Evolutionary conservation across 2,329 filamentous ascomycete species (phyloP), one percentile per base, ranked within the genome.

Genomic region (Scedosporium boydii): DNA sequence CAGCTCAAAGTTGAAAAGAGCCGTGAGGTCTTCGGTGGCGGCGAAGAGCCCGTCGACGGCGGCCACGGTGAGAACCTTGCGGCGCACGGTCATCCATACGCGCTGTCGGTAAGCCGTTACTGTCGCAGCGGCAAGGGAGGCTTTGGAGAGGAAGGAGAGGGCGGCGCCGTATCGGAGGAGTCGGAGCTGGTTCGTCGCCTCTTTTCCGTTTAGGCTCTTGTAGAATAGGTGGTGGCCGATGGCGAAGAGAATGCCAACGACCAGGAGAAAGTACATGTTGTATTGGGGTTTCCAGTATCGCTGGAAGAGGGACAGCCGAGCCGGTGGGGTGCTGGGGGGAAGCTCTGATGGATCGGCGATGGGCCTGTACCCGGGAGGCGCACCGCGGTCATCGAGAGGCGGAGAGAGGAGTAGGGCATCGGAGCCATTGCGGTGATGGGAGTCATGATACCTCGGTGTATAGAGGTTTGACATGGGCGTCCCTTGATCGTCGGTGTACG

Each of bases 201-300:
- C 65, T n/a, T 65, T 67, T 14, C 69, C 72, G 63, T 73, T 41
- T 6, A 75, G 64, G 3, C 65, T 63, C 6, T 62, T 62, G 64
- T 76, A 75, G 65, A 75, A 76, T 57, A 70, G 61, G 62, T 76
- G 73, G 64, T 75, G 74, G 21, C 70, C 70, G 5, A 73, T 57
- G 6, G 74, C 71, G 51, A 70, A 72, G 51, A 67, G 51, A 18
- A 75, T 51, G 9, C 74, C 72, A 18, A 70, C 67, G 18, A 72
- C 16, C 56, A 75, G 70, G 59, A 74, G 68, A 26, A 70, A 53
- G 59, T 74, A 71, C 73, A 76, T 75, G 55, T 68, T 67, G 63
- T 70, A 73, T 1, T 71, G 70, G 3, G 73, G 67, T 18, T 72
- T 73, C 75, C 75, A 79, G 63, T 74, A 67, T 42, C 4, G 60